Percentiles rank a stretch among this genome's conserved stretches.
These are phyloP conservation scores for Rhizopus microsporus DNA, from an alignment of 371 early-diverging fungal genomes.

Conservation along the genomic window DNA sequence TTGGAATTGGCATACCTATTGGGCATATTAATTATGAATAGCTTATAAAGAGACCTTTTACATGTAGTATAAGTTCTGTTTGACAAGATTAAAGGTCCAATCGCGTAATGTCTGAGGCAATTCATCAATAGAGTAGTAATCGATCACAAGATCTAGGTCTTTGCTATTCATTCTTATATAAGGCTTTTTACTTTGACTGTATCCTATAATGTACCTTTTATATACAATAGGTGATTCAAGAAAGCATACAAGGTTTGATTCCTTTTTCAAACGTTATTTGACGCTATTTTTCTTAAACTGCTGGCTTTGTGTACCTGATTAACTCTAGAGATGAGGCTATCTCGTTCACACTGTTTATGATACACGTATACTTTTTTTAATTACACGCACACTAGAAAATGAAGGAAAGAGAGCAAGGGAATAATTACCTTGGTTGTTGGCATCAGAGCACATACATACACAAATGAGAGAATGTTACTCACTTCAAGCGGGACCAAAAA, in stretches of 20 bases:
- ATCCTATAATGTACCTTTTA: slow-evolving; percentile 15
- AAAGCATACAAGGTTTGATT: slow-evolving; percentile 30
- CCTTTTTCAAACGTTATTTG: slow-evolving; percentile 9
- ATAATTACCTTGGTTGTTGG: too few species aligned
- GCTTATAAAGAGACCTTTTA: slow-evolving; percentile 21
- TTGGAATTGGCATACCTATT: slow-evolving; percentile 54
- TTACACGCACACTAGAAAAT: too few species aligned
- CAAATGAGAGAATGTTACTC: too few species aligned
- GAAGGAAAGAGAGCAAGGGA: too few species aligned
- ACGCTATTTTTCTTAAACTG: neutral
- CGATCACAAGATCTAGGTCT: slow-evolving; percentile 33
- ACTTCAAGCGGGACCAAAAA: too few species aligned
- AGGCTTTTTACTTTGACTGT: neutral
- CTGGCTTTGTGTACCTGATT: slow-evolving; percentile 13
- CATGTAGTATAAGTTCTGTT: slow-evolving; percentile 56
- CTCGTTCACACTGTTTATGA: slow-evolving; percentile 9
- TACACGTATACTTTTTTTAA: neutral
- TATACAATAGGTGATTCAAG: slow-evolving; percentile 32
- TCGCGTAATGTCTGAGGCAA: slow-evolving; percentile 36
- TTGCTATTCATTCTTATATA: slow-evolving; percentile 8
- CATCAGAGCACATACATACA: too few species aligned
- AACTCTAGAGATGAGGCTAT: slow-evolving; percentile 18
- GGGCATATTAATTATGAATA: neutral
- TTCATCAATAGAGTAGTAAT: slow-evolving; percentile 48
- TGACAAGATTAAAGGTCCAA: slow-evolving; percentile 57